Percentiles rank a stretch among this genome's conserved stretches.
Conservation (phyloP, 495 filamentous ascomycete genomes). For the Staphylotrichum tortipilum region DNA sequence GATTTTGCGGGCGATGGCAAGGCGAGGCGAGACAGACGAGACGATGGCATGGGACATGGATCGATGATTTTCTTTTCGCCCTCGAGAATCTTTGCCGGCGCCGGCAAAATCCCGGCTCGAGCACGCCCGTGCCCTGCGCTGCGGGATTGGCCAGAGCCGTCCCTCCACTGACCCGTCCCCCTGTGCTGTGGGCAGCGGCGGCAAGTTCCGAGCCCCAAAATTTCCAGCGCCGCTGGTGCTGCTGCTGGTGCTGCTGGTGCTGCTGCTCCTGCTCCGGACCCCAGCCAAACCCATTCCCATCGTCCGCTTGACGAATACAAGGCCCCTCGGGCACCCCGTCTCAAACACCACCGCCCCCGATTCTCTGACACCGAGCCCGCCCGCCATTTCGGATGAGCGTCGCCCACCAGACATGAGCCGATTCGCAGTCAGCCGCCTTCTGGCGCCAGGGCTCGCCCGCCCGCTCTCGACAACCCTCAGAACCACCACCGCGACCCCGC, state of each 20-base stretch:
- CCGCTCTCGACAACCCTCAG: constrained; percentile 16
- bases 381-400: constrained; percentile 1
- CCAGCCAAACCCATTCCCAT: too few species aligned
- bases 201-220: constrained; percentile 14
- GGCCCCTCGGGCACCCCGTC: too few species aligned
- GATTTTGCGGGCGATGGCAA: constrained; percentile 12
- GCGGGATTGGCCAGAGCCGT: too few species aligned
- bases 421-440: constrained; percentile 34
- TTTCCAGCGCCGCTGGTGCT: constrained; percentile 2
- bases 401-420: constrained; percentile 32
- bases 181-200: too few species aligned
- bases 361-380: too few species aligned
- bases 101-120: constrained; percentile 21
- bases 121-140: not conserved
- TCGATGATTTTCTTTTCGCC: constrained; percentile 16
- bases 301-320: too few species aligned
- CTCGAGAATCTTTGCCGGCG: constrained; percentile 13
- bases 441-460: constrained; percentile 34
- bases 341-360: not conserved
- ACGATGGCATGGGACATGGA: too few species aligned
- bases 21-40: too few species aligned
- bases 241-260: not conserved
- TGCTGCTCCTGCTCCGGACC: too few species aligned
- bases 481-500: constrained; percentile 16
- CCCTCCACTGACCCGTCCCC: too few species aligned